These are phyloP conservation scores for Aspergillus homomorphus DNA, from an alignment of 495 filamentous ascomycete species.

Conservation along the genomic window DNA sequence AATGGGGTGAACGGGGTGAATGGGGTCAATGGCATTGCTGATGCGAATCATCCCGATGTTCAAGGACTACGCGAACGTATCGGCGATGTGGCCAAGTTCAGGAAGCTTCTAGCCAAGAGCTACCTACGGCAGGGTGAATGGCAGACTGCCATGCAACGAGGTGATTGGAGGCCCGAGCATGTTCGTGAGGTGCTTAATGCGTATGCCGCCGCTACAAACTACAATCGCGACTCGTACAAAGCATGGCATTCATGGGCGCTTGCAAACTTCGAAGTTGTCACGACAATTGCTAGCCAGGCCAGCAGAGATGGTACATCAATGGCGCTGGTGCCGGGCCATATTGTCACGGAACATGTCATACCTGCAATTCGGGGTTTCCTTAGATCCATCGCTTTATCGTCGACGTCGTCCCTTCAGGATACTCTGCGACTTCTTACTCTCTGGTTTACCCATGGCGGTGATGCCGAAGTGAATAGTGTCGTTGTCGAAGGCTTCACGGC, in stretches of 20 bases:
- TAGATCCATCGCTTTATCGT: constrained; percentile 87
- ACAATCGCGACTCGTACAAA: constrained; percentile 93
- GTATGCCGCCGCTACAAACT: constrained; percentile 85
- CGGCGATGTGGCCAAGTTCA: constrained; percentile 46
- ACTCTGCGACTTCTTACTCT: constrained; percentile 88
- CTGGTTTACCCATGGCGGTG: constrained; percentile 92
- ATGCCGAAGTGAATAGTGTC: constrained; percentile 78
- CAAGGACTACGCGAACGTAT: constrained; percentile 38
- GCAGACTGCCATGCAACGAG: constrained; percentile 75
- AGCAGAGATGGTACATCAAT: constrained; percentile 51
- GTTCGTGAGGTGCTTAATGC: constrained; percentile 68
- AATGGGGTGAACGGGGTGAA: constrained; percentile 39
- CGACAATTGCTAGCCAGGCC: constrained; percentile 61
- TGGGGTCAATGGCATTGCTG: constrained; percentile 59
- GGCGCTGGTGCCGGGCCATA: constrained; percentile 53
- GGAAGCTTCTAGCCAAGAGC: constrained; percentile 84
- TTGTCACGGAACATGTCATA: constrained; percentile 83
- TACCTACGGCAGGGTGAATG: constrained; percentile 95
- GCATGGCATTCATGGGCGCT: constrained; percentile 99
- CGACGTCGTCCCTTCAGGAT: constrained; percentile 90
- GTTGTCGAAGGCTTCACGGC: constrained; percentile 86
- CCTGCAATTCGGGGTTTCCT: constrained; percentile 94
- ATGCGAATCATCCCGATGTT: constrained; percentile 40
- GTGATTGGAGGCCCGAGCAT: constrained; percentile 81
- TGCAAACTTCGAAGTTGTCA: constrained; percentile 97